Conservation (phyloP, 2,329 filamentous ascomycete genomes). For the Calonectria ilicicola region DNA sequence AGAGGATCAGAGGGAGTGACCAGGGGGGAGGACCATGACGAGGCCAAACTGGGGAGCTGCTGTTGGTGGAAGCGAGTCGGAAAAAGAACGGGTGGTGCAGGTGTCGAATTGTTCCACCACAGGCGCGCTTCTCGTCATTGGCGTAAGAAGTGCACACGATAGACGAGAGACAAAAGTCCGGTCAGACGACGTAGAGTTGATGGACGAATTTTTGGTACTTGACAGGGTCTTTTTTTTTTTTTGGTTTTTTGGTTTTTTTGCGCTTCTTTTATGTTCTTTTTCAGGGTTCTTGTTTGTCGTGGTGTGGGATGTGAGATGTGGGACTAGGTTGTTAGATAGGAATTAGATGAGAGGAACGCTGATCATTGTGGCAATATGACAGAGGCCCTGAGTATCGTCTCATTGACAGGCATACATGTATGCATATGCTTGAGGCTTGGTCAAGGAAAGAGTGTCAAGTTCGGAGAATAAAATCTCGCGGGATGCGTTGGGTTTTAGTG, state of each 20-base stretch:
- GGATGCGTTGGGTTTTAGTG: conserved; percentile 6
- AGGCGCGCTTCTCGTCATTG: conserved; percentile 27
- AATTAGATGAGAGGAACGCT: conserved; percentile 11
- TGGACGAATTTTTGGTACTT: not conserved
- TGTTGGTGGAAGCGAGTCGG: conserved; percentile 44
- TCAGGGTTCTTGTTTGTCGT: not conserved
- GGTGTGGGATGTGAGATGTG: conserved; percentile 15
- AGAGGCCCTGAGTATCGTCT: not conserved
- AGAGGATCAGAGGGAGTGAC: conserved; percentile 37
- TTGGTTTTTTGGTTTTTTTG: not conserved
- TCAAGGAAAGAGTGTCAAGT: not conserved
- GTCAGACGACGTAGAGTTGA: not conserved
- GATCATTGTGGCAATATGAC: conserved; percentile 7
- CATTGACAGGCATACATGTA: not conserved
- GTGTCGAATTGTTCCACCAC: conserved; percentile 47
- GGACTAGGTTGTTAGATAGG: conserved; percentile 11
- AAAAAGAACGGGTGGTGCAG: conserved; percentile 31
- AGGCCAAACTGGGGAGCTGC: conserved; percentile 28
- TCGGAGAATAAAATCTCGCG: not conserved
- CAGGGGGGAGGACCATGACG: conserved; percentile 28
- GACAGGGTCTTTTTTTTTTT: not conserved
- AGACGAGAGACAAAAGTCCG: conserved; percentile 13
- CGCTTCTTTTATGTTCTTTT: not conserved
- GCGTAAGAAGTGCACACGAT: conserved; percentile 29
- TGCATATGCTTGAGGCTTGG: not conserved